Evolutionary conservation across 768 basidiomycete species (phyloP).

Genomic region (Sutorius australiensis): DNA sequence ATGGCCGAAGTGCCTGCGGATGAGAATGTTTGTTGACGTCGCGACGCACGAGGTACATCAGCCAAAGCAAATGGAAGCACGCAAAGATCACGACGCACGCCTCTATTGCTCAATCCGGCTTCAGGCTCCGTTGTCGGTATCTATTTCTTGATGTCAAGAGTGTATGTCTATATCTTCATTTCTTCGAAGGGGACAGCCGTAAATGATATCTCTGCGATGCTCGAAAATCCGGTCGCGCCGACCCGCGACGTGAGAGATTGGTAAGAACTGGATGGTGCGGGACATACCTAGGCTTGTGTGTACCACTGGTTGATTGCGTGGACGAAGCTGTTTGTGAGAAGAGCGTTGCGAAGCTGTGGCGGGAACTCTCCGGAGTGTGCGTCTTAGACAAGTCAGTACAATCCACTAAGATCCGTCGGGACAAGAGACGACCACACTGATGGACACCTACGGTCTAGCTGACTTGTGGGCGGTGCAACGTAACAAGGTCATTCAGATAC

Average conservation of each 20-base stretch:
- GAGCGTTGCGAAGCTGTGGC: slow-evolving; percentile 42
- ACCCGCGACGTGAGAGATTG: slow-evolving; percentile 15
- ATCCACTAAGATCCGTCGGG: slow-evolving; percentile 35
- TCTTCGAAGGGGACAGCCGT: slow-evolving; percentile 39
- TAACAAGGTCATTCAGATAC: slow-evolving; percentile 36
- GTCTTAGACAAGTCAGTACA: slow-evolving; percentile 49
- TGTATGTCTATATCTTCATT: slow-evolving; percentile 39
- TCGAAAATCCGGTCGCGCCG: slow-evolving; percentile 47
- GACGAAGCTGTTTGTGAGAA: slow-evolving; percentile 40
- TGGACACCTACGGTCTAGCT: slow-evolving; percentile 31
- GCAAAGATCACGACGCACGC: slow-evolving; percentile 33
- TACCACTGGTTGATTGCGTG: slow-evolving; percentile 39
- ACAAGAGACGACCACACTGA: background rate
- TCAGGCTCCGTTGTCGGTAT: slow-evolving; percentile 42
- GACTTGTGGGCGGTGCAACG: slow-evolving; percentile 29
- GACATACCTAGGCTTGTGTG: slow-evolving; percentile 33
- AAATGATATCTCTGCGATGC: slow-evolving; percentile 45
- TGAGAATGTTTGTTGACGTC: slow-evolving; percentile 43
- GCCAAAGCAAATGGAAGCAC: background rate
- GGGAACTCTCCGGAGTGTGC: slow-evolving; percentile 39
- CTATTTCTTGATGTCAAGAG: slow-evolving; percentile 37
- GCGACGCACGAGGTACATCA: slow-evolving; percentile 32
- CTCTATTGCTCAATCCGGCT: slow-evolving; percentile 66
- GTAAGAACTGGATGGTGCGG: background rate
- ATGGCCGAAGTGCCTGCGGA: slow-evolving; percentile 45